phyloP scores from a whole-genome alignment of 257 asterid species.

The Solanum gracilifrons region DNA sequence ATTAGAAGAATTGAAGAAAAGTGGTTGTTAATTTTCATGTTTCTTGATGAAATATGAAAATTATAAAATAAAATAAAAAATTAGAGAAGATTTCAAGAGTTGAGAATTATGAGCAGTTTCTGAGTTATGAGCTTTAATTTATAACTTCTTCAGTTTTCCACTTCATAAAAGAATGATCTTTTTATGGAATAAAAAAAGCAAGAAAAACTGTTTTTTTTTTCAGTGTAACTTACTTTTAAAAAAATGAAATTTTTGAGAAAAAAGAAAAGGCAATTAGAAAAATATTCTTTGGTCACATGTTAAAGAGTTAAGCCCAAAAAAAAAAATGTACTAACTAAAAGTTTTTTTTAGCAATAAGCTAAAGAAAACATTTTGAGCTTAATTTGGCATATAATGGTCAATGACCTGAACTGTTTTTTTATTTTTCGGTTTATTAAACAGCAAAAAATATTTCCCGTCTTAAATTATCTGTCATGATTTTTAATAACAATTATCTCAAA shows the following conservation, averaged over 20 bases:
- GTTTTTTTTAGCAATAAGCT: not conserved
- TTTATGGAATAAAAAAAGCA: not conserved
- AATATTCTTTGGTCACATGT: not conserved
- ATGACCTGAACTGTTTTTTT: not conserved
- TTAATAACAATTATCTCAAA: not conserved
- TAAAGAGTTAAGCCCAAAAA: not conserved
- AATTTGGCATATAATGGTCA: not conserved
- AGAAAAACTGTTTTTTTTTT: not conserved
- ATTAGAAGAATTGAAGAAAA: not conserved
- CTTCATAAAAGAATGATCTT: not conserved
- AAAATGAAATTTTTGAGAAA: not conserved
- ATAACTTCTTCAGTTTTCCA: not conserved
- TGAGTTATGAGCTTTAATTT: not conserved
- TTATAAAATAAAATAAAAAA: not conserved
- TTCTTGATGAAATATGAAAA: not conserved
- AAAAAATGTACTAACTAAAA: not conserved
- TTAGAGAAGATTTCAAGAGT: not conserved
- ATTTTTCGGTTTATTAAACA: not conserved
- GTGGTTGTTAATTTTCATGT: not conserved
- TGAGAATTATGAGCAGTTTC: not conserved
- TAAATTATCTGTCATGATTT: not conserved
- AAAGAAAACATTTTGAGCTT: not conserved
- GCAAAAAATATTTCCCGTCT: not conserved
- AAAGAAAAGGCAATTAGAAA: too few relatives aligned
- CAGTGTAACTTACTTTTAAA: not conserved